These are phyloP conservation scores for Debaryomyces robertsiae DNA, from an alignment of 1,139 yeast genomes.

Conservation along the genomic window DNA sequence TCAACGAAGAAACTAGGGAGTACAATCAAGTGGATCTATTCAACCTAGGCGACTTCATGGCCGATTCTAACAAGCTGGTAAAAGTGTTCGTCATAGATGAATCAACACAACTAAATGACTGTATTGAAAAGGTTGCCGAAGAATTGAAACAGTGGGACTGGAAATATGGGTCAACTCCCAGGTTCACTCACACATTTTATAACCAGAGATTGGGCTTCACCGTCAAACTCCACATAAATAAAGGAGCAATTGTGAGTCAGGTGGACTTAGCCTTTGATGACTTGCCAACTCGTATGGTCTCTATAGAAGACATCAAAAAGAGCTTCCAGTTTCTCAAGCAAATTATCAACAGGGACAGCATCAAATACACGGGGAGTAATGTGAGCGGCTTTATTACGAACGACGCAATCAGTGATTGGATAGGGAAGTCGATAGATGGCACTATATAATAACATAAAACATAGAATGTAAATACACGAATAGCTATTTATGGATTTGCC, in stretches of 20 bases:
- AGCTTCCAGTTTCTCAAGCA: slow-evolving; percentile 35
- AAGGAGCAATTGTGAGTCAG: slow-evolving; percentile 33
- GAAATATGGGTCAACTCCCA: slow-evolving; percentile 74
- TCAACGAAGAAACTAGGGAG: slow-evolving; percentile 19
- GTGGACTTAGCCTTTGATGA: slow-evolving; percentile 21
- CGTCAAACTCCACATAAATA: slow-evolving; percentile 45
- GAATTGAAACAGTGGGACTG: slow-evolving; percentile 65
- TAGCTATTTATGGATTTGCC: not conserved
- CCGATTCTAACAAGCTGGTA: slow-evolving; percentile 17
- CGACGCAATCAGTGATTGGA: slow-evolving; percentile 49
- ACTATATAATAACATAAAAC: slow-evolving; percentile 40
- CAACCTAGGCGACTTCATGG: slow-evolving; percentile 38
- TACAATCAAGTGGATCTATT: slow-evolving; percentile 36
- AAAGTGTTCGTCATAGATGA: slow-evolving; percentile 25
- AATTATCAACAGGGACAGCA: slow-evolving; percentile 26
- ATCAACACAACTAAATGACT: slow-evolving; percentile 44
- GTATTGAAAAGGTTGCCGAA: slow-evolving; percentile 43
- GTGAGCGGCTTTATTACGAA: slow-evolving; percentile 49
- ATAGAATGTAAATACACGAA: slow-evolving; percentile 5
- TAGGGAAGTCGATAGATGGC: slow-evolving; percentile 52
- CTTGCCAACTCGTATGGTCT: slow-evolving; percentile 19
- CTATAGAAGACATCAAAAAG: slow-evolving; percentile 20
- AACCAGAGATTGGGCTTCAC: slow-evolving; percentile 32
- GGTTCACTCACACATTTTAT: slow-evolving; percentile 50
- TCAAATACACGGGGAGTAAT: slow-evolving; percentile 45